A percentile compares a stretch with the other conserved stretches of the same genome.
phyloP scores from a whole-genome alignment of 192 early-diverging fungal genomes.

The Coemansia sp. region DNA sequence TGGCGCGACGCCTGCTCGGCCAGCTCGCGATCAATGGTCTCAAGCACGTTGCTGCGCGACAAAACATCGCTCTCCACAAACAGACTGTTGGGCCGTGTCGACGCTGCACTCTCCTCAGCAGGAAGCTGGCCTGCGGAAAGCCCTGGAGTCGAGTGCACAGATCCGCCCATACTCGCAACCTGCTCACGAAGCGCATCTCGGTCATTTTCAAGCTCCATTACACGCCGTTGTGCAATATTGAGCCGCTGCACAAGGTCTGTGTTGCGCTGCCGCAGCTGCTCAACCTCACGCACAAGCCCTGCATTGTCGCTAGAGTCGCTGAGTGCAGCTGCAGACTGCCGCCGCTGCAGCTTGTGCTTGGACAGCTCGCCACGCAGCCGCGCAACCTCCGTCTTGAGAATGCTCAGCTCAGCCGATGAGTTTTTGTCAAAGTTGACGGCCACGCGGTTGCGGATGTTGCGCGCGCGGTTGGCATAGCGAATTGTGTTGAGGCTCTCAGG shows the following conservation, averaged over 20 bases:
- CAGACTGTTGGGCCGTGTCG: slow-evolving; percentile 14
- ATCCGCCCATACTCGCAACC: slow-evolving; percentile 28
- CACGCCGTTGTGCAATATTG: slow-evolving; percentile 21
- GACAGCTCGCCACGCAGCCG: slow-evolving; percentile 49
- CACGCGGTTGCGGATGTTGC: slow-evolving; percentile 94
- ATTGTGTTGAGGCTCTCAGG: slow-evolving; percentile 94
- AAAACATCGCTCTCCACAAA: slow-evolving; percentile 26
- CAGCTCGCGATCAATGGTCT: slow-evolving; percentile 47
- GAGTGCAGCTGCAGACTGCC: slow-evolving; percentile 22
- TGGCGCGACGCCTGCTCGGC: slow-evolving; percentile 49
- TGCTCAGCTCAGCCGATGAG: slow-evolving; percentile 49
- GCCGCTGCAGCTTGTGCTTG: slow-evolving; percentile 47
- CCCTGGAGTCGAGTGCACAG: slow-evolving; percentile 20
- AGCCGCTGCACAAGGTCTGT: slow-evolving; percentile 25
- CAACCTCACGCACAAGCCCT: slow-evolving; percentile 9
- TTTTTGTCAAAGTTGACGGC: slow-evolving; percentile 65
- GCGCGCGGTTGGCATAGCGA: slow-evolving; percentile 92
- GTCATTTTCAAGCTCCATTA: slow-evolving; percentile 27
- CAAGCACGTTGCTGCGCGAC: slow-evolving; percentile 35
- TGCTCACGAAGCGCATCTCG: slow-evolving; percentile 25
- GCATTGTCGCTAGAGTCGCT: background rate
- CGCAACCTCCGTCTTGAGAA: slow-evolving; percentile 51
- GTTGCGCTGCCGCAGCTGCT: slow-evolving; percentile 22
- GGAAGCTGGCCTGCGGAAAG: slow-evolving; percentile 12
- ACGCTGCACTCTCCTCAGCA: background rate